Conservation (phyloP, 2,329 filamentous ascomycete genomes). For the Leptographium procerum region DNA sequence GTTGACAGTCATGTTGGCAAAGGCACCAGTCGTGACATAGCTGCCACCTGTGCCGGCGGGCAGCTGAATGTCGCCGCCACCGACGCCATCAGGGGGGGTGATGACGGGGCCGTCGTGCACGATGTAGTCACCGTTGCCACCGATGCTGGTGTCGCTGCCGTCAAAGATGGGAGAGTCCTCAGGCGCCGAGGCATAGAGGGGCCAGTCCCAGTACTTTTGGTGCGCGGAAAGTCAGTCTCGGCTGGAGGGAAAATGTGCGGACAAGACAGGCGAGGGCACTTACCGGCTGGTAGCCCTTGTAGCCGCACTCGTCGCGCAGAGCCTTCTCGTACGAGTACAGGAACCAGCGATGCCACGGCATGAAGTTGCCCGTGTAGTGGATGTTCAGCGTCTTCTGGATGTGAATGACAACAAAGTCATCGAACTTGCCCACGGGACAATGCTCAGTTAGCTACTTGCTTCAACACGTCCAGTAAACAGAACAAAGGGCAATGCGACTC, state of each 20-base stretch:
- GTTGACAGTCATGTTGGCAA: constrained; percentile 25
- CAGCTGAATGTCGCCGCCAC: constrained; percentile 15
- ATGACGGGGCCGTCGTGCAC: constrained; percentile 19
- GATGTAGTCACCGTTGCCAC: constrained; percentile 31
- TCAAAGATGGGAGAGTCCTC: constrained; percentile 38
- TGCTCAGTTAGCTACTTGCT: neutral
- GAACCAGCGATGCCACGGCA: constrained; percentile 25
- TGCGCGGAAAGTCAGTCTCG: neutral
- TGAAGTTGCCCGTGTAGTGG: constrained; percentile 19
- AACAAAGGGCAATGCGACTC: neutral
- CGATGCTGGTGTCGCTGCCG: constrained; percentile 33
- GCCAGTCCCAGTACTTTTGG: constrained; percentile 36
- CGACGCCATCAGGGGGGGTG: constrained; percentile 16
- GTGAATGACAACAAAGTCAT: constrained; percentile 10
- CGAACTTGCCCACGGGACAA: constrained; percentile 14
- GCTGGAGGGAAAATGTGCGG: neutral
- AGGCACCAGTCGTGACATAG: constrained; percentile 34
- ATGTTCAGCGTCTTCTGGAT: constrained; percentile 12
- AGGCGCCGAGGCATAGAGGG: constrained; percentile 30
- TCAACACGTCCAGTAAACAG: neutral
- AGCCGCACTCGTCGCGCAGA: constrained; percentile 20
- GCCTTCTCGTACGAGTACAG: constrained; percentile 21
- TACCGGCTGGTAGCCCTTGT: constrained; percentile 14
- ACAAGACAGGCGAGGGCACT: constrained; percentile 10
- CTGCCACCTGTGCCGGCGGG: constrained; percentile 38